Percentiles rank a stretch among this genome's conserved stretches.
Evolutionary conservation across 139 green algal species (phyloP).

Genomic region (Diplosphaera chodatii): DNA sequence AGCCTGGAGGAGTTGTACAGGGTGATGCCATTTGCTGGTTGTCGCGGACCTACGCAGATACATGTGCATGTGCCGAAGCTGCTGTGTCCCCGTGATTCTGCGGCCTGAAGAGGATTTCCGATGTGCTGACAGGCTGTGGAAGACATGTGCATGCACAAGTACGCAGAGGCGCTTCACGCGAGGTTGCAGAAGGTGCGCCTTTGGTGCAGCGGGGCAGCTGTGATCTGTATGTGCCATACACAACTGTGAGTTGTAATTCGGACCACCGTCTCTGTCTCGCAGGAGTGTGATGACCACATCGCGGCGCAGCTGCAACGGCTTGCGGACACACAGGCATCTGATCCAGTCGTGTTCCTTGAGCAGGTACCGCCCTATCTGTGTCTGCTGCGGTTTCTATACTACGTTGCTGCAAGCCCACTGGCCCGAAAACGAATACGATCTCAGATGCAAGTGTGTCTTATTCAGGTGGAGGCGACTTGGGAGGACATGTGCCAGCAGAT

Average conservation of each 20-base stretch:
- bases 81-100: background rate
- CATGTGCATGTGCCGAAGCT: too few relatives aligned
- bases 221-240: too few relatives aligned
- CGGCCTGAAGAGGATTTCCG: too few relatives aligned
- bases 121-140: conserved; percentile 76
- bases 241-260: background rate
- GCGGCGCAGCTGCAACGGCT: conserved; percentile 31
- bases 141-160: conserved; percentile 90
- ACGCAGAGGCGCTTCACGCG: conserved; percentile 71
- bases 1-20: conserved; percentile 92
- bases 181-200: conserved; percentile 53
- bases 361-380: background rate
- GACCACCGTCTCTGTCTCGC: background rate
- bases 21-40: too few relatives aligned
- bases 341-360: conserved; percentile 69
- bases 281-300: conserved; percentile 72
- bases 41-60: too few relatives aligned
- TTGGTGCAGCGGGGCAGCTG: too few relatives aligned
- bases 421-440: too few relatives aligned
- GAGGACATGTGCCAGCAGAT: conserved; percentile 74
- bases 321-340: conserved; percentile 24
- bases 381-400: background rate
- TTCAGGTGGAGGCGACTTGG: conserved; percentile 58
- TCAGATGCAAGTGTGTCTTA: too few relatives aligned
- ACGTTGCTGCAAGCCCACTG: too few relatives aligned